Base-by-base conservation (phyloP, 768 basidiomycete genomes). In the Podaxis carcinomalis region DNA sequence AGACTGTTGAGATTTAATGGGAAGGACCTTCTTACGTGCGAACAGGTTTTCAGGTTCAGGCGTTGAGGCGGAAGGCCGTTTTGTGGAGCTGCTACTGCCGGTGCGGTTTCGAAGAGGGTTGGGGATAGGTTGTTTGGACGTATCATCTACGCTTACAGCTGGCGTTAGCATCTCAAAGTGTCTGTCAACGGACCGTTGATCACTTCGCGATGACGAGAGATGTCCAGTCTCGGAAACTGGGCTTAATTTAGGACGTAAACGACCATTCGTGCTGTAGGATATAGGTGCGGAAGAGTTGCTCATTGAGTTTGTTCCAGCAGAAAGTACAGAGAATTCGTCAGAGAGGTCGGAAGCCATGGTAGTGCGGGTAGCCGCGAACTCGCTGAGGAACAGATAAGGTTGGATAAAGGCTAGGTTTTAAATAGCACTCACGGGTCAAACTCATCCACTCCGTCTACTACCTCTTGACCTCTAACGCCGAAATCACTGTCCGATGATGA, bases 351-450 rank as follows among this genome's bases (percentile, higher is more conserved):
- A 88, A 23, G 78, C 75, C 11, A 78, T 69, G 2, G 76, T 80
- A 9, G 81, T 74, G 36, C 82, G 82, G 1, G 82, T 84, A 0
- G 84, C 84, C 7, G 87, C 85, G 71, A 90, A 92, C 57, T 88
- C 86, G 1, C 90, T 92, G 65, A 25, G 63, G 39, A 54, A 52
- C 23, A 6, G 39, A 44, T 47, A 47, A 62, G 19, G 9, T 2
- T 19, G 61, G 28, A 57, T 44, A 21, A 55, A 49, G 19, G 54
- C 39, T 14, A 42, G 27, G 35, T 47, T 14, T 2, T n/a, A 25
- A 36, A 16, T 4, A 23, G 23, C 2, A 76, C 88, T 68, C 69
- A 92, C 90, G 89, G 89, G 68, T 92, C 91, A 64, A 92, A 92
- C 62, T 89, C 90, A 64, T 91, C 88, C 1, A 75, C 85, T 53